These are phyloP conservation scores for Penicillium griseofulvum DNA, from an alignment of 2,329 filamentous ascomycete genomes.

Conservation along the genomic window DNA sequence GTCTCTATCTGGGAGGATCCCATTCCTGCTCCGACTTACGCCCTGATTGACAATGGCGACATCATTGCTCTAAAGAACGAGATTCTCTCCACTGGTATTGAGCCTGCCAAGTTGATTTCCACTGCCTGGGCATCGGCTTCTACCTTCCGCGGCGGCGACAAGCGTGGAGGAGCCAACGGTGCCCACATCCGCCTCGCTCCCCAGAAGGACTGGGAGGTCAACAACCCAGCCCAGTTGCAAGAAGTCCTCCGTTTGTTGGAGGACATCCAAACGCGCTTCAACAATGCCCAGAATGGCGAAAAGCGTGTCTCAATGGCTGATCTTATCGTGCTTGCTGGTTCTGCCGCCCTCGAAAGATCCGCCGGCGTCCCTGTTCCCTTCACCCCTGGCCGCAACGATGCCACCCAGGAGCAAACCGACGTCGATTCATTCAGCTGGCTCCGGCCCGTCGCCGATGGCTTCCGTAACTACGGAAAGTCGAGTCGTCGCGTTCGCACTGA, in stretches of 20 bases:
- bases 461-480: slow-evolving; percentile 73
- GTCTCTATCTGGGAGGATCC: slow-evolving; percentile 73
- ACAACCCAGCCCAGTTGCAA: slow-evolving; percentile 66
- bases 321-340: slow-evolving; percentile 72
- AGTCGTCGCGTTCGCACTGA: slow-evolving; percentile 62
- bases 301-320: slow-evolving; percentile 79
- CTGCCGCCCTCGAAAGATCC: slow-evolving; percentile 70
- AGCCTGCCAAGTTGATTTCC: slow-evolving; percentile 60
- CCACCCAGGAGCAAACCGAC: slow-evolving; percentile 70
- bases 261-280: slow-evolving; percentile 65
- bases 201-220: slow-evolving; percentile 69
- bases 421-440: slow-evolving; percentile 62
- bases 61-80: slow-evolving; percentile 65
- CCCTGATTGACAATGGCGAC: slow-evolving; percentile 62
- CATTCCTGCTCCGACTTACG: slow-evolving; percentile 59
- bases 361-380: slow-evolving; percentile 66
- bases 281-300: slow-evolving; percentile 49
- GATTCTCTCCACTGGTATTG: slow-evolving; percentile 62
- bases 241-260: slow-evolving; percentile 63
- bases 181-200: slow-evolving; percentile 72
- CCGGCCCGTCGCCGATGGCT: slow-evolving; percentile 69
- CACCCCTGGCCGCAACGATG: slow-evolving; percentile 69
- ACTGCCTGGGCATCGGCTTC: slow-evolving; percentile 69
- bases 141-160: slow-evolving; percentile 72
- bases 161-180: slow-evolving; percentile 79